Conservation (phyloP, 495 filamentous ascomycete genomes). For the Trichoderma reesei region DNA sequence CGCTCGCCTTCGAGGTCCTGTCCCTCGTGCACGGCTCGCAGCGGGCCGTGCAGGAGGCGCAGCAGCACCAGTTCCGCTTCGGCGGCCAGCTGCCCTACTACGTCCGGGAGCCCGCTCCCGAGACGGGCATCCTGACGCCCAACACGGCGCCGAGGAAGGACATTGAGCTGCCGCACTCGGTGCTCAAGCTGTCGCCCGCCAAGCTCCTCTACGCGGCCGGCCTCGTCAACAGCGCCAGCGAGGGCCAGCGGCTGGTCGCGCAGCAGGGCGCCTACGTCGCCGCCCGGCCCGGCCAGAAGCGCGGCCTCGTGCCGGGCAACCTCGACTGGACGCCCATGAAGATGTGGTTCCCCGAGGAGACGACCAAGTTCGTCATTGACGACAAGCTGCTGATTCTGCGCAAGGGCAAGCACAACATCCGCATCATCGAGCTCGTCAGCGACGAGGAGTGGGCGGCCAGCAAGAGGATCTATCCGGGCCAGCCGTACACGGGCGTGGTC, state of each 20-base stretch:
- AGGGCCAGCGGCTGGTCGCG: constrained; percentile 54
- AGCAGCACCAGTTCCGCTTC: constrained; percentile 51
- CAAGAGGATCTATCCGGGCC: constrained; percentile 36
- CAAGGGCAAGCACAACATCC: constrained; percentile 71
- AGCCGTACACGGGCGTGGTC: constrained; percentile 27
- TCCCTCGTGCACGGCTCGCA: constrained; percentile 62
- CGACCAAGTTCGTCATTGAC: constrained; percentile 52
- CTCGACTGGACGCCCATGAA: constrained; percentile 56
- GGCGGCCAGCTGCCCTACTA: constrained; percentile 1
- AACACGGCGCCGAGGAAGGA: constrained; percentile 42
- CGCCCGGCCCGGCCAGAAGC: constrained; percentile 37
- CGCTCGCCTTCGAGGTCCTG: constrained; percentile 70
- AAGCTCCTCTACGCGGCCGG: constrained; percentile 59
- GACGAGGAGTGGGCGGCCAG: constrained; percentile 53
- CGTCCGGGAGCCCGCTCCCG: constrained; percentile 11
- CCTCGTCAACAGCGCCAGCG: constrained; percentile 51
- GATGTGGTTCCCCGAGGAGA: constrained; percentile 47
- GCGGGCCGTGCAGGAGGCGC: constrained; percentile 45
- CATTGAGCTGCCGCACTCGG: constrained; percentile 55
- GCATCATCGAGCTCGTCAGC: constrained; percentile 58
- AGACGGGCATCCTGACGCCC: constrained; percentile 29
- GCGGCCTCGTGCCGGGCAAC: constrained; percentile 42
- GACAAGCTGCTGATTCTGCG: constrained; percentile 57
- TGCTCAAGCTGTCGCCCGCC: constrained; percentile 50
- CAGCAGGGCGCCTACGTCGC: constrained; percentile 58